Base-by-base conservation (phyloP, 2,329 filamentous ascomycete species). In the Truncatella angustata region DNA sequence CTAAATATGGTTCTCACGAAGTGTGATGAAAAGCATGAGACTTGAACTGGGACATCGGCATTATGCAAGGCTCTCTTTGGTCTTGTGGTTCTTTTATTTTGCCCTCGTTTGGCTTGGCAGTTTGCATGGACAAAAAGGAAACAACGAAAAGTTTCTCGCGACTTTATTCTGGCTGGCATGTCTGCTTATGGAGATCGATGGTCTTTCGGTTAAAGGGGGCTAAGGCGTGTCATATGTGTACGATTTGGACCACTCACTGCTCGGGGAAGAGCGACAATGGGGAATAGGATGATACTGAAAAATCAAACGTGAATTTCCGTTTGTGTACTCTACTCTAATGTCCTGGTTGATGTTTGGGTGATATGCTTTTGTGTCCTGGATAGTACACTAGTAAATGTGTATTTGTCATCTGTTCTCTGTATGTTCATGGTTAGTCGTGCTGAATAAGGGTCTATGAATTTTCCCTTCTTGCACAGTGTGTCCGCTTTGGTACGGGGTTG, bases 271-370 rank as follows among this genome's bases (percentile, higher is more conserved):
- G 43, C 43, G 34, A 46, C 32, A 46, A 30, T 32, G 16, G 61
- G 61, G 63, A 65, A 66, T 69, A 65, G 62, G 56, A 54, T 37
- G 46, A 49, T 21, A 49, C 46, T 39, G 46, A 49, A 24, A n/a
- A 49, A 49, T 37, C 32, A 49, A 49, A 37, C 43, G 43, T 34
- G 40, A 46, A 6, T 46, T 46, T 46, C 28, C 43, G 43, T 46
- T 46, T 46, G 28, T 18, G 23, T n/a, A 16, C 24, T 23, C 7
- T 11, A 44, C 21, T 26, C 4, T 44, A 14, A n/a, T 30, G 16
- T 21, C n/a, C 28, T 32, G 28, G 7, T 32, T 7, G 28, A 32
- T 32, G 7, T 32, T 9, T 32, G 28, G 7, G 28, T n/a, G n/a
- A 44, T 28, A 3, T 44, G 40, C 23, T 9, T 5, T 14, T 44